Evolutionary conservation across 768 basidiomycete genomes (phyloP), one percentile per base, ranked within the genome.

Genomic region (Clathrus columnatus): DNA sequence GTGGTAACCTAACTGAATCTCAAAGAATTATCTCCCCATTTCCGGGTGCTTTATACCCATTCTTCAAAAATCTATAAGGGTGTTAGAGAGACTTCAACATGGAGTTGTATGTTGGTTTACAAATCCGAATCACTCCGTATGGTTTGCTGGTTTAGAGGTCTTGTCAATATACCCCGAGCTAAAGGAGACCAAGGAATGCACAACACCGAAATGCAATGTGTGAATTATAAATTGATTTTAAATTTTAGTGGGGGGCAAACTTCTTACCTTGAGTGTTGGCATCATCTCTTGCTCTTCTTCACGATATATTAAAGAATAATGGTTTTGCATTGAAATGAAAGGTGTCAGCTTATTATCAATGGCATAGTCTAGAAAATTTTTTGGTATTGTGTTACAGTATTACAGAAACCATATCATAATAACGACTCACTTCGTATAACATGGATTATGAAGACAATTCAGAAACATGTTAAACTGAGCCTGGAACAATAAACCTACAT

Each of bases 281-380:
- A 59, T 26, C 61, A 62, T 59, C 36, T 61, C 60, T 16, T 54
- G 46, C 53, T 61, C 60, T 47, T 61, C 60, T 51, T 61, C 57
- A 26, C 60, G 58, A 47, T 61, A 61, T 16, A 59, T 5, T 7
- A 61, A 41, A 24, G 59, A 59, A 46, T 61, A 61, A 27, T 48
- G 58, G 58, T 61, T 61, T 48, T 61, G 60, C 60, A 61, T 64
- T 16, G 55, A 55, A 42, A 64, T 61, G 54, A 64, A 63, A 14
- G 57, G 46, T 18, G 54, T 48, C 14, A 56, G 44, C 5, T 58
- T 57, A 45, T 54, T 55, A 45, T 5, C 53, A 6, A 53, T 58
- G 6, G 58, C 59, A 44, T 59, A 47, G 10, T 52, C 48, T 36
- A 16, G 10, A 27, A 47, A 18, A 10, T 11, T 20, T 21, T 18